Evolutionary conservation across 2,329 filamentous ascomycete genomes (phyloP).

Genomic region (Fusarium pseudonygamai): DNA sequence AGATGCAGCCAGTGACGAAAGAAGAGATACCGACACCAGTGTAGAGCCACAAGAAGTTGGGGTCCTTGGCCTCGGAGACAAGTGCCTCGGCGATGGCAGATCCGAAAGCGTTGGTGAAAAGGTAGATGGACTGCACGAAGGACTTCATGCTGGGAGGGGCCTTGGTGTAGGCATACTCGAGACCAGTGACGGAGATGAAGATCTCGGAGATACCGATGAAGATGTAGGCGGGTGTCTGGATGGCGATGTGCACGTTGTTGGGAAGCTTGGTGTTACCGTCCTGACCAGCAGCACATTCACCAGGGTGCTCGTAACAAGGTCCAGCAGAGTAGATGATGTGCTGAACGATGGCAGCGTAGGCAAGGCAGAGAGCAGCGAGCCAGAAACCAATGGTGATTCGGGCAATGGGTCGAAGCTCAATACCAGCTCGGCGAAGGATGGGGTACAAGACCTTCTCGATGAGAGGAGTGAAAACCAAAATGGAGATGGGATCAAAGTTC

Average conservation of each 20-base stretch:
- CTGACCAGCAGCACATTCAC: constrained; percentile 49
- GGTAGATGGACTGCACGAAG: constrained; percentile 67
- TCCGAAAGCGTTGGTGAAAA: constrained; percentile 68
- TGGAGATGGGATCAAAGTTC: constrained; percentile 73
- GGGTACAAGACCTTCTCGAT: constrained; percentile 71
- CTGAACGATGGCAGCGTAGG: constrained; percentile 68
- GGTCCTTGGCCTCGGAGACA: constrained; percentile 68
- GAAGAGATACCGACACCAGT: constrained; percentile 62
- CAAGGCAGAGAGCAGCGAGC: constrained; percentile 62
- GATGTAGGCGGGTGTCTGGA: constrained; percentile 64
- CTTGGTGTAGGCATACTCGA: constrained; percentile 80
- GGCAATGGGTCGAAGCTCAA: constrained; percentile 71
- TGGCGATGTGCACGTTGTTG: constrained; percentile 62
- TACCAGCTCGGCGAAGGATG: constrained; percentile 62
- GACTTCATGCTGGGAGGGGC: constrained; percentile 75
- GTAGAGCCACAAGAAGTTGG: constrained; percentile 74
- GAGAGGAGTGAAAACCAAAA: constrained; percentile 73
- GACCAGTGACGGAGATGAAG: constrained; percentile 72
- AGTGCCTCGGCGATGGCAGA: constrained; percentile 70
- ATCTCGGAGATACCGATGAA: constrained; percentile 69
- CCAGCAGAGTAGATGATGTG: constrained; percentile 65
- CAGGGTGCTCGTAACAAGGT: constrained; percentile 59
- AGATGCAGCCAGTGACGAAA: constrained; percentile 59
- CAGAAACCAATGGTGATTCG: constrained; percentile 73
- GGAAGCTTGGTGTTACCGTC: constrained; percentile 47